Base-by-base conservation (phyloP, 2,329 filamentous ascomycete species). In the Onygenales sp. region DNA sequence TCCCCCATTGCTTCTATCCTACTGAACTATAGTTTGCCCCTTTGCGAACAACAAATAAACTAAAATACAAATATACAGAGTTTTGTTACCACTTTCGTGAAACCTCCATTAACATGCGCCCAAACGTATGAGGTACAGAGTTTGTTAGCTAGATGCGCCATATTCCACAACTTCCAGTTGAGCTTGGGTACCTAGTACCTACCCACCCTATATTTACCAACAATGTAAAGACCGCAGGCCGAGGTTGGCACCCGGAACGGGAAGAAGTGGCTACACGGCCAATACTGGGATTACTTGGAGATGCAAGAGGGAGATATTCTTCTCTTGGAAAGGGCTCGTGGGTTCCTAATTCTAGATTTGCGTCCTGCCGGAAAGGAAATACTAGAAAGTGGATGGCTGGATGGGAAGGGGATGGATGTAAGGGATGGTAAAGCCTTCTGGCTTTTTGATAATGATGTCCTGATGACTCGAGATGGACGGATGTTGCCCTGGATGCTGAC, bases 141-240 rank as follows among this genome's bases (percentile, higher is more conserved):
- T 53, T 17, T 17, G 17, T 17, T 17, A 17, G 17, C 17, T 21
- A 36, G 36, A 39, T 46, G 21, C 36, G 51, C 43, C 51, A 33
- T 53, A 39, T 53, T 53, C 44, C 35, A 53, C n/a, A 36, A 53
- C 41, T 53, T 53, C 44, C 36, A 8, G 44, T 44, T 49, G 14
- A 41, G 42, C 17, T 21, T 38, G 33, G 33, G 38, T 46, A 43
- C 51, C 51, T 14, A 17, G 17, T 53, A 41, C 27, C 17, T 17
- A 17, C 17, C 17, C 2, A 17, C 17, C 17, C 17, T 17, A 17
- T 17, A 17, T 17, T 17, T 53, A 48, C 43, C 33, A 49, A 31
- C 33, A 53, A 49, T 53, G 51, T 35, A 48, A 38, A 41, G 51
- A 53, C 27, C 8, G 32, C 33, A 43, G 51, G 44, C 44, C 51